Evolutionary conservation across 495 filamentous ascomycete species (phyloP).

Genomic region (Penicillium canescens): DNA sequence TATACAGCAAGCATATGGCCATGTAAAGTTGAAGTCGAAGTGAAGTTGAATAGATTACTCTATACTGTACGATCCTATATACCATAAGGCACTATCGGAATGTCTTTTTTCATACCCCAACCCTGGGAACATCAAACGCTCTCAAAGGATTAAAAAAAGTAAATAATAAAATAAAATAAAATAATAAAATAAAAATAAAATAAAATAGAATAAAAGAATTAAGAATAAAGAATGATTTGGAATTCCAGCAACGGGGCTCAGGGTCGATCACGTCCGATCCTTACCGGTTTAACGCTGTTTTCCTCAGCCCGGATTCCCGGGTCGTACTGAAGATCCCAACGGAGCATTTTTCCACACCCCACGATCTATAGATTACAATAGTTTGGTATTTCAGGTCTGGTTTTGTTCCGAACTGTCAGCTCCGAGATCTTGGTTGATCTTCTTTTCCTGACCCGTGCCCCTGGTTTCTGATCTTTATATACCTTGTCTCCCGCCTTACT

Average conservation of each 20-base stretch:
- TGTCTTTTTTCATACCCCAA: no score
- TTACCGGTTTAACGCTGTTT: slow-evolving; percentile 15
- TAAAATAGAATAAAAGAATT: not conserved
- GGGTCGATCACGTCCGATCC: slow-evolving; percentile 33
- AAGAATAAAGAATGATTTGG: slow-evolving; percentile 27
- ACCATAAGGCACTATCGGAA: no score
- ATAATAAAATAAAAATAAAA: not conserved
- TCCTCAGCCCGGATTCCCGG: slow-evolving; percentile 32
- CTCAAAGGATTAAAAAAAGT: slow-evolving; percentile 1
- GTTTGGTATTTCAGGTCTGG: slow-evolving; percentile 6
- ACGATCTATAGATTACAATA: slow-evolving; percentile 15
- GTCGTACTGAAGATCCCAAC: slow-evolving; percentile 28
- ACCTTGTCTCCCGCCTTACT: slow-evolving; percentile 3
- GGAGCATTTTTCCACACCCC: slow-evolving; percentile 20
- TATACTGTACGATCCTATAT: no score
- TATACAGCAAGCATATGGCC: no score
- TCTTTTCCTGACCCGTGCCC: slow-evolving; percentile 44
- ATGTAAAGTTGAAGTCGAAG: no score
- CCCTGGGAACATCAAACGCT: no score
- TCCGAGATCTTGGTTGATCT: slow-evolving; percentile 49
- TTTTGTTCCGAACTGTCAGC: slow-evolving; percentile 45
- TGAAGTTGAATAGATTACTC: no score
- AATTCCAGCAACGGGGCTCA: slow-evolving; percentile 35
- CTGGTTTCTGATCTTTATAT: slow-evolving; percentile 28
- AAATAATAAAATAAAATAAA: not conserved